Base-by-base conservation (phyloP, 2,329 filamentous ascomycete genomes). In the Fusarium secorum region DNA sequence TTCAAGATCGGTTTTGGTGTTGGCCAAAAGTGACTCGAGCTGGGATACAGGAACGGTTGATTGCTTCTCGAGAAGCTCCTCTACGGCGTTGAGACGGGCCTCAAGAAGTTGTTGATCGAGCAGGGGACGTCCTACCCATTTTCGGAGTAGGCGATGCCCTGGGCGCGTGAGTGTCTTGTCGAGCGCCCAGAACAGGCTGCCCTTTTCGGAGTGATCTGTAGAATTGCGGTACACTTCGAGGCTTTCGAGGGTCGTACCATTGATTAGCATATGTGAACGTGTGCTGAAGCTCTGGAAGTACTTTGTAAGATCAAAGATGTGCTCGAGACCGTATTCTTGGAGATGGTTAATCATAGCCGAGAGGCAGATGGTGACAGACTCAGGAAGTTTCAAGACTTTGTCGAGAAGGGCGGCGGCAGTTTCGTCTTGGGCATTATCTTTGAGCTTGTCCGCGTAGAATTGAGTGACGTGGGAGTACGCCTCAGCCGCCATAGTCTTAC, bases 241-340 rank as follows among this genome's bases (percentile, higher is more conserved):
- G 75, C 94, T 97, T 52, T 94, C 95, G 39, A 99, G 83, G 0
- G 95, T 98, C 59, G 97, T 99, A 46, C 95, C 96, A 77, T 97
- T 98, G 66, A 99, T 85, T 7, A 98, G 85, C 96, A 99, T 98
- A 77, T 98, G 95, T 18, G 95, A 95, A 39, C 95, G 87, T 11
- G 95, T 93, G 74, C 93, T 97, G 82, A 99, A 99, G 4, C 94
- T 94, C 74, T 97, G 92, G 77, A 99, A 99, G 82, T 98, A 97
- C 75, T 97, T 97, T 4, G 96, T 98, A 45, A 99, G 83, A 76
- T 97, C 92, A 75, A 99, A 97, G 57, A 99, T 93, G 83, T 98
- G 94, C 79, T 98, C 92, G 24, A 99, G 85, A 1, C 94, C 94
- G 78, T 98, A 99, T 71, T 97, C 95, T 22, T 90, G 91, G 74